Evolutionary conservation across 108 stramenopile species (phyloP).

Genomic region (Mayamaea pseudoterrestris): DNA sequence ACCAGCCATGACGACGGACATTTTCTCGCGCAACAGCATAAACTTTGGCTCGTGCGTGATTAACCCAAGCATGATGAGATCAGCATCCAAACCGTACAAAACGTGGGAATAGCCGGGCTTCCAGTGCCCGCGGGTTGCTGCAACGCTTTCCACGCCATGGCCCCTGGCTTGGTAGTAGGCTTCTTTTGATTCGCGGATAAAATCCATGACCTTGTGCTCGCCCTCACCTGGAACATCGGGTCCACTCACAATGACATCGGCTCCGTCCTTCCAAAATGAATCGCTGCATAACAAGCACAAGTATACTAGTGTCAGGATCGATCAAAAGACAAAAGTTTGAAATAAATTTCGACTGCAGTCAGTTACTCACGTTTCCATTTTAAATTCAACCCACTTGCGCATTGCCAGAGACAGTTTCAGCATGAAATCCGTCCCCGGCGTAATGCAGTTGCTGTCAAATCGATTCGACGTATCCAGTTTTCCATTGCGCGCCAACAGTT

Average conservation of each 20-base stretch:
- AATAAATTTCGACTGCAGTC: too few species aligned
- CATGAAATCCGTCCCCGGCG: slow-evolving; percentile 99
- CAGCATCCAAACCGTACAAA: slow-evolving; percentile 68
- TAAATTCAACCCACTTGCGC: slow-evolving; percentile 87
- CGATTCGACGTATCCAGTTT: slow-evolving; percentile 7
- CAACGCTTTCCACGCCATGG: slow-evolving; percentile 11
- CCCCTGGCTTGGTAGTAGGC: slow-evolving; percentile 5
- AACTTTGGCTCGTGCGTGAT: slow-evolving; percentile 96
- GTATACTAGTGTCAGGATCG: too few species aligned
- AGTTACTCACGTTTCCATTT: slow-evolving; percentile 81
- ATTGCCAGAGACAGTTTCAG: slow-evolving; percentile 79
- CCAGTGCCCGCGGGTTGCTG: slow-evolving; percentile 19
- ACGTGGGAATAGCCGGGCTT: slow-evolving; percentile 75
- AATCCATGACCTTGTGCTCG: slow-evolving; percentile 96
- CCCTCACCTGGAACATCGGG: slow-evolving; percentile 99
- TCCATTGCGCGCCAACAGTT: slow-evolving; percentile 51
- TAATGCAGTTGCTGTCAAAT: slow-evolving; percentile 99
- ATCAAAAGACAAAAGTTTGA: too few species aligned
- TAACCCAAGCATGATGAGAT: slow-evolving; percentile 38
- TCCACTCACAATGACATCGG: slow-evolving; percentile 87
- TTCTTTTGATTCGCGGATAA: slow-evolving; percentile 62
- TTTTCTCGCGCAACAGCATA: slow-evolving; percentile 92
- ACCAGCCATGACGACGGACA: slow-evolving; percentile 88
- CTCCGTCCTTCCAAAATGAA: slow-evolving; percentile 85
- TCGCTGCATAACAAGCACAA: too few species aligned